Evolutionary conservation across 140 eudicot species (phyloP), one percentile per base, ranked within the genome.

Genomic region (Bidens hawaiensis): DNA sequence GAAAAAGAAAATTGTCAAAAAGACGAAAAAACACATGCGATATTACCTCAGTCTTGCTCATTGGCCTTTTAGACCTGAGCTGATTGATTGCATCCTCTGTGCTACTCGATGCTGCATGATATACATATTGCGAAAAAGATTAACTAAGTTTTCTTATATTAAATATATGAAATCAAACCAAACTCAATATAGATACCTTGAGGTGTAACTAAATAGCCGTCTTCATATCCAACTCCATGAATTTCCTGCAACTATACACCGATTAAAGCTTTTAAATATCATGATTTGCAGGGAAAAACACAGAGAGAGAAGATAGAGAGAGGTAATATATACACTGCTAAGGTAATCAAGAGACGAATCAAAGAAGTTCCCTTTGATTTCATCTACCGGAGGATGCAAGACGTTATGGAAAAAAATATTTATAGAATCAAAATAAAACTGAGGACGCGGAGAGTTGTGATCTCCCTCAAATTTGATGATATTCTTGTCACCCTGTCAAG

Each of bases 401-500:
- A 91, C 91, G 38, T 91, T 91, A 73, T 91, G 90, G 79, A 91
- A 91, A 64, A 91, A 91, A 14, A 91, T 87, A 52, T 88, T 87
- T 70, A 91, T 88, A 16, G 98, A 91, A 79, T 91, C 96, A 58
- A 91, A 91, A 78, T 91, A 91, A 53, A 91, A 91, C 31, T 87
- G 96, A 62, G 98, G 98, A 22, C 98, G 96, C 10, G 95, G 96
- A 18, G 98, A 87, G 76, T 91, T 91, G 77, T 91, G 98, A 60
- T 91, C 98, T 1, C 98, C 98, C 72, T 91, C 98, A 68, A 91
- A 91, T 76, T 87, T 91, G 71, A 91, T 91, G 58, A 91, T 85
- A 76, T 93, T 93, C 72, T 93, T 93, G 81, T 93, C 99, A 30
- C 96, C 96, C 99, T 93, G 85, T 49, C n/a, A 65, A 74, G 63